Evolutionary conservation across 2,329 filamentous ascomycete species (phyloP).

Genomic region (Colletotrichum spaethianum): DNA sequence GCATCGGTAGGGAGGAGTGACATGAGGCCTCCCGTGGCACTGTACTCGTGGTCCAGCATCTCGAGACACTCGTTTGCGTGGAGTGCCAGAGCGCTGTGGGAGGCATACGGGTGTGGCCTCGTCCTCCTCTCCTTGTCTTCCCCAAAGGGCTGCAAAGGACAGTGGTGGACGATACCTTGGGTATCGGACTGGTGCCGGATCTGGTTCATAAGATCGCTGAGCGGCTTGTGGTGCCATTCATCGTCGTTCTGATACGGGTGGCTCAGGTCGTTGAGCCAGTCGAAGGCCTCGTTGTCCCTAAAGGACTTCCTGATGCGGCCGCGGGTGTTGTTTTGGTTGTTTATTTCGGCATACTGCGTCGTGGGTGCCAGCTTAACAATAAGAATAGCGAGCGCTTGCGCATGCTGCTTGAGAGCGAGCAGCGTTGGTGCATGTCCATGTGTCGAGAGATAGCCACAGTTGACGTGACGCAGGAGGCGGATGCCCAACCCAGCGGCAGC

Average conservation of each 20-base stretch:
- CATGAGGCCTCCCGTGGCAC: slow-evolving; percentile 68
- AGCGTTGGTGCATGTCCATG: slow-evolving; percentile 66
- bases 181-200: slow-evolving; percentile 59
- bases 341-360: slow-evolving; percentile 48
- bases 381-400: slow-evolving; percentile 68
- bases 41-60: slow-evolving; percentile 72
- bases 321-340: slow-evolving; percentile 41
- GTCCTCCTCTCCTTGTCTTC: slow-evolving; percentile 43
- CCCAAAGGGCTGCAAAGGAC: slow-evolving; percentile 56
- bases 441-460: slow-evolving; percentile 72
- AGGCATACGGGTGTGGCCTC: slow-evolving; percentile 56
- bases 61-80: slow-evolving; percentile 74
- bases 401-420: slow-evolving; percentile 71
- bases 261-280: slow-evolving; percentile 69
- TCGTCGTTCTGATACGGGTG: slow-evolving; percentile 64
- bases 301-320: slow-evolving; percentile 48
- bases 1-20: slow-evolving; percentile 64
- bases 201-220: slow-evolving; percentile 62
- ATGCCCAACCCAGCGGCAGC: slow-evolving; percentile 44
- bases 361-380: slow-evolving; percentile 64
- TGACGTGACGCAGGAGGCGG: slow-evolving; percentile 58
- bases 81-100: slow-evolving; percentile 65
- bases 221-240: slow-evolving; percentile 60
- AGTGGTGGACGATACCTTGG: slow-evolving; percentile 59
- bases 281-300: slow-evolving; percentile 64